Evolutionary conservation across 148 eudicot genomes (phyloP), one percentile per base, ranked within the genome.

Genomic region (Spergularia marina): DNA sequence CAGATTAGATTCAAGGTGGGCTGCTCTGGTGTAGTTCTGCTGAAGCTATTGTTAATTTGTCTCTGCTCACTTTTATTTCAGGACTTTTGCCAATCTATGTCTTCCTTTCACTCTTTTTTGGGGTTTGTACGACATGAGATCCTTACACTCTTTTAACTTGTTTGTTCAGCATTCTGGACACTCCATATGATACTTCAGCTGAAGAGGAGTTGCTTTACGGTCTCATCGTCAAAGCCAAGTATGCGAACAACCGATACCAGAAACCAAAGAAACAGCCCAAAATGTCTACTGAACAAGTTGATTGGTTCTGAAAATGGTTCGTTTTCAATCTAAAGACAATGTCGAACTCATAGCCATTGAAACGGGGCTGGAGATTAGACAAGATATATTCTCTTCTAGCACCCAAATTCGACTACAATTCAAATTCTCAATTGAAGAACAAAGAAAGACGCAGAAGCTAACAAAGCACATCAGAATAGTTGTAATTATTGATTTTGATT

Each of bases 131-230:
- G 36, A 30, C 36, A 30, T 30, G 36, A 30, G 36, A 30, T 30
- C 36, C 36, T 30, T 30, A 30, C 36, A 30, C 36, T 30, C 36
- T 30, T 30, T 30, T 20, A 53, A 52, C 47, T 72, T 56, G 53
- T 44, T 21, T 44, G 36, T 61, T 61, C 77, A 95, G 97, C 77
- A 88, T 95, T 77, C 70, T 90, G 76, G 81, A 86, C 73, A 64
- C 71, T 83, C 97, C 97, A 52, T 95, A 78, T 39, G 94, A 92
- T 76, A 88, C 89, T 65, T 92, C 97, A 52, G 91, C 99, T 1
- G 99, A 95, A 84, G 88, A 89, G 16, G 97, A 92, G 53, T 84
- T 92, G 83, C 92, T 95, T 44, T 95, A 92, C 68, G 84, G 96
- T n/a, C 92, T 92, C 52, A 87, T 95, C 62, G 85, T 85, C 49